phyloP scores from a whole-genome alignment of 73 alveolate genomes.

The Paramecium sexaurelia region DNA sequence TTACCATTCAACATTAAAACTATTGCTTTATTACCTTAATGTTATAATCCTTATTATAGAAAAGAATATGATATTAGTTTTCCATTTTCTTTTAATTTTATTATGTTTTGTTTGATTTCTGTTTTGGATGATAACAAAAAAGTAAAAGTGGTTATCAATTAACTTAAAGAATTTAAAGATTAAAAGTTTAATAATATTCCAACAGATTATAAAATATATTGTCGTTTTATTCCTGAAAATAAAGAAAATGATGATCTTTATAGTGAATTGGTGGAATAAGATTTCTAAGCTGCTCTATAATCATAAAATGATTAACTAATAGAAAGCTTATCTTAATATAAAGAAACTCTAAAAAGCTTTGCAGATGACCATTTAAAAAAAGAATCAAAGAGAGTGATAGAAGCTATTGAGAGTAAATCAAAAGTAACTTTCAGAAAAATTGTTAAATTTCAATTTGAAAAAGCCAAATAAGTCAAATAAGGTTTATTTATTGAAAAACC shows the following conservation, averaged over 20 bases:
- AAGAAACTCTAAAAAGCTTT: neutral
- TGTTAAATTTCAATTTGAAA: neutral
- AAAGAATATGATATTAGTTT: neutral
- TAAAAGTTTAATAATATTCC: neutral
- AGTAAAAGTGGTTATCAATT: neutral
- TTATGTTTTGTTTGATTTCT: neutral
- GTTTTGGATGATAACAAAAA: neutral
- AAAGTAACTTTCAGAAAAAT: neutral
- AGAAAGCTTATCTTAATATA: neutral
- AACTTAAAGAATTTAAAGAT: neutral
- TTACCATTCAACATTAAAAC: neutral
- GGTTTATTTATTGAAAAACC: neutral
- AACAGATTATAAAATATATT: neutral
- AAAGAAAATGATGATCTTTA: neutral
- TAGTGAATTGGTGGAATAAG: neutral
- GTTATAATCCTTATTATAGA: neutral
- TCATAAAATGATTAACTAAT: neutral
- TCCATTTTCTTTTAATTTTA: conserved; percentile 3
- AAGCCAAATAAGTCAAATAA: neutral
- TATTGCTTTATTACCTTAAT: neutral
- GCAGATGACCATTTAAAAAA: neutral
- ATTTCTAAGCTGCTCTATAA: neutral
- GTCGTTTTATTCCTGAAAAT: neutral
- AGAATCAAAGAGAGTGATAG: neutral
- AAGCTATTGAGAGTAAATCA: neutral